Base-by-base conservation (phyloP, 148 eudicot genomes). In the Linanthus parryae region DNA sequence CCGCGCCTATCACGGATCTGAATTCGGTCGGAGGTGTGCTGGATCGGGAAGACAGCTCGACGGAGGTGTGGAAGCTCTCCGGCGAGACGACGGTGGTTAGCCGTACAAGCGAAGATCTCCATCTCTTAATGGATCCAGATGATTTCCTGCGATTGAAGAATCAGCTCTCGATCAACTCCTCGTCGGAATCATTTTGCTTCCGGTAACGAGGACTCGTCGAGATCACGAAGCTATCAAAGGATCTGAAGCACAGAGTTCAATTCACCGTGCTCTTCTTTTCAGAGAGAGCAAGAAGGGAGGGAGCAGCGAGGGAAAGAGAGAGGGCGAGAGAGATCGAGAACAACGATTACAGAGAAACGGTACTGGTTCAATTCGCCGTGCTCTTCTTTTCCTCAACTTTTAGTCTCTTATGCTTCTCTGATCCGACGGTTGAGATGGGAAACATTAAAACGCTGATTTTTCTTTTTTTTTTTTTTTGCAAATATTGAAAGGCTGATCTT, bases 131-230 rank as follows among this genome's bases (percentile, higher is more conserved):
- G 77, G 96, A 87, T 58, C 79, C 88, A 0, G 77, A 83, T 11
- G 96, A 87, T 37, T 83, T 87, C 19, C 62, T 87, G 4, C 73
- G 36, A 0, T 26, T 87, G 9, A 83, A 83, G 56, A 58, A 63
- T 8, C 85, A 78, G 54, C 58, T 87, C 2, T 39, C 60, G 30
- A 68, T 83, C 75, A 77, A 78, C 57, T 44, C 86, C 4, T 39
- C 51, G 14, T 51, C 78, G 0, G n/a, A n/a, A n/a, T n/a, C n/a
- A n/a, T 80, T 83, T 24, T 87, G 96, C 22, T 87, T 87, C 55
- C 37, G 91, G 31, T 87, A 91, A 0, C 52, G 60, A 13, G 83
- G 74, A 0, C 57, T 87, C 4, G 41, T 73, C 5, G 77, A 71
- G 35, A 63, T 83, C 3, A 74, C 96, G 15, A 78, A 52, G 36